Evolutionary conservation across 2,329 filamentous ascomycete species (phyloP).

Genomic region (Plectosphaerella plurivora): DNA sequence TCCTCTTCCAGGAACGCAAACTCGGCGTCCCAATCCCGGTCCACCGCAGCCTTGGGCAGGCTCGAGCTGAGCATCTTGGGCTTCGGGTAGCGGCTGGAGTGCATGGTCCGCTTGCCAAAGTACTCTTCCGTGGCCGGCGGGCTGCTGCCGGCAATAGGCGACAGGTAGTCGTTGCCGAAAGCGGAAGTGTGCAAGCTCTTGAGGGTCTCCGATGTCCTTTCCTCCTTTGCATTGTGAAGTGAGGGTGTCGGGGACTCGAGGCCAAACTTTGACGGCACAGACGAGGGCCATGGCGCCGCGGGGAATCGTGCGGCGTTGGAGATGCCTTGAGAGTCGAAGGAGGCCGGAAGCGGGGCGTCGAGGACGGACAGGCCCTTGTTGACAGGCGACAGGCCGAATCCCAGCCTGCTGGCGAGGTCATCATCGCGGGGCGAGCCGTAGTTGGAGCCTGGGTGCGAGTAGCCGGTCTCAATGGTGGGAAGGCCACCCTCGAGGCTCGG

Average conservation of each 20-base stretch:
- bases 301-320: constrained; percentile 82
- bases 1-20: constrained; percentile 83
- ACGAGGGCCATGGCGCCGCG: constrained; percentile 79
- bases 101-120: constrained; percentile 68
- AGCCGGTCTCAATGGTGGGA: constrained; percentile 54
- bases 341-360: constrained; percentile 87
- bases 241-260: constrained; percentile 81
- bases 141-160: constrained; percentile 34
- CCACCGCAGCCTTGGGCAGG: constrained; percentile 59
- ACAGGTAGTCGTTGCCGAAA: constrained; percentile 64
- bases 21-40: constrained; percentile 59
- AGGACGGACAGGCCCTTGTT: constrained; percentile 78
- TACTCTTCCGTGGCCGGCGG: constrained; percentile 55
- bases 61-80: constrained; percentile 65
- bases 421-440: constrained; percentile 84
- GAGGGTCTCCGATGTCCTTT: constrained; percentile 57
- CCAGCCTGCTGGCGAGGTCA: constrained; percentile 43
- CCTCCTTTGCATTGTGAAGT: constrained; percentile 57
- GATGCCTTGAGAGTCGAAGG: constrained; percentile 93
- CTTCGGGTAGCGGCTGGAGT: constrained; percentile 63
- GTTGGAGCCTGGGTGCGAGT: constrained; percentile 50
- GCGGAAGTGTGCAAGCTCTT: constrained; percentile 64
- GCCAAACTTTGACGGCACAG: constrained; percentile 86
- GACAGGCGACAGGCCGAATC: constrained; percentile 75
- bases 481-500: constrained; percentile 51